Percentiles rank a stretch among this genome's conserved stretches.
These are phyloP conservation scores for Boeremia lycopersici DNA, from an alignment of 2,329 filamentous ascomycete genomes.

Conservation along the genomic window DNA sequence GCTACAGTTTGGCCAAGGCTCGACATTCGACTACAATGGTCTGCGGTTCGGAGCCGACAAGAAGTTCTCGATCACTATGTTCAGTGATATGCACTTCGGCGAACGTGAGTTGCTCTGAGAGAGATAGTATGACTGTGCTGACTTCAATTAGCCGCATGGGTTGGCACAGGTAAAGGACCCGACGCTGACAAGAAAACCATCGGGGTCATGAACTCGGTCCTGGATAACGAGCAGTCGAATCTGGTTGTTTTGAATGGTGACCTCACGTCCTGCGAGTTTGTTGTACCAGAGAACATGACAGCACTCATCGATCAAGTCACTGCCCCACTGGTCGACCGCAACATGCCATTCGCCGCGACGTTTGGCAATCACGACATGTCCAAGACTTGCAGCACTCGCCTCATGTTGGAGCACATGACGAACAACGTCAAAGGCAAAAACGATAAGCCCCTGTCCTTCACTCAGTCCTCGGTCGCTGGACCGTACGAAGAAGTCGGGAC, in stretches of 20 bases:
- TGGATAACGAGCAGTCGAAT: constrained; percentile 62
- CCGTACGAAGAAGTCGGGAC: constrained; percentile 42
- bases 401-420: constrained; percentile 35
- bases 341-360: constrained; percentile 67
- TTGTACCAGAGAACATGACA: constrained; percentile 25
- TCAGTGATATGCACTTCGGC: constrained; percentile 74
- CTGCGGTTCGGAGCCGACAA: constrained; percentile 39
- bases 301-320: constrained; percentile 32
- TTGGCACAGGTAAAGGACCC: constrained; percentile 6
- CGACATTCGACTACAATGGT: constrained; percentile 26
- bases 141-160: constrained; percentile 17
- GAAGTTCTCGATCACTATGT: constrained; percentile 61
- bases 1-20: not conserved
- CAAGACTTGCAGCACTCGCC: constrained; percentile 31
- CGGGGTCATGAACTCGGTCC: constrained; percentile 62
- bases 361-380: constrained; percentile 72
- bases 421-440: constrained; percentile 54
- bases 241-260: constrained; percentile 75
- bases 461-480: constrained; percentile 51
- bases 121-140: not conserved
- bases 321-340: constrained; percentile 58
- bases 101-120: constrained; percentile 59
- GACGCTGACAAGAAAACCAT: constrained; percentile 64
- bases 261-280: constrained; percentile 68
- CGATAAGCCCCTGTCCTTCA: constrained; percentile 52